phyloP scores from a whole-genome alignment of 371 early-diverging fungal genomes.

The Scutellospora calospora region DNA sequence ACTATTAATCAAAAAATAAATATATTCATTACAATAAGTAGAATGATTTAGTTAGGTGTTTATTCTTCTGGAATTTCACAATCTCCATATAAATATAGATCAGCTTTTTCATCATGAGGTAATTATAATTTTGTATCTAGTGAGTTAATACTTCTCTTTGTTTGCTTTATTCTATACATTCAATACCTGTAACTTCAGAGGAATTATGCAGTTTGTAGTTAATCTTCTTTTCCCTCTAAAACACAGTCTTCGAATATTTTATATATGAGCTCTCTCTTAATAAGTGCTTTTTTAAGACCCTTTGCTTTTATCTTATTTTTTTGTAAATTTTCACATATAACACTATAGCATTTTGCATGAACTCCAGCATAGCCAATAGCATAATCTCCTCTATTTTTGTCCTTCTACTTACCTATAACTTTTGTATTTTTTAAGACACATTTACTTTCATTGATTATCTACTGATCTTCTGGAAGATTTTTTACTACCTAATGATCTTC shows the following conservation, averaged over 20 bases:
- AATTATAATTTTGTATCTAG: slow-evolving; percentile 10
- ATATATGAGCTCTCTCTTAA: slow-evolving; percentile 31
- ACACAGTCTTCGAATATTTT: slow-evolving; percentile 31
- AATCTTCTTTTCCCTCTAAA: slow-evolving; percentile 18
- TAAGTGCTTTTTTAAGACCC: slow-evolving; percentile 34
- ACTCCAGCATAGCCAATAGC: not conserved
- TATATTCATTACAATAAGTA: too few relatives aligned
- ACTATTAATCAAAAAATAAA: too few relatives aligned
- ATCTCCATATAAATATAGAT: slow-evolving; percentile 15
- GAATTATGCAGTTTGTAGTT: slow-evolving; percentile 18
- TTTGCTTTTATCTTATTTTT: slow-evolving; percentile 31
- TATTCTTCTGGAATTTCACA: not conserved
- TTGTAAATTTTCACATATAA: not conserved
- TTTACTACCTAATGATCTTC: slow-evolving; percentile 13
- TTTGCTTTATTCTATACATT: slow-evolving; percentile 12
- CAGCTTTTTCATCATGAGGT: not conserved
- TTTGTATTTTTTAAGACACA: slow-evolving; percentile 36
- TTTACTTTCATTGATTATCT: slow-evolving; percentile 14
- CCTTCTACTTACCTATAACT: slow-evolving; percentile 40
- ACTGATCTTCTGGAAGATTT: slow-evolving; percentile 30
- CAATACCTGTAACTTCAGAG: not conserved
- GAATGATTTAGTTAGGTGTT: too few relatives aligned
- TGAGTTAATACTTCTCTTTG: slow-evolving; percentile 15
- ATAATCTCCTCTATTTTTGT: slow-evolving; percentile 6
- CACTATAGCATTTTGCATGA: slow-evolving; percentile 24